Base-by-base conservation (phyloP, 2,329 filamentous ascomycete species). In the Phaeosphaeria sp. region DNA sequence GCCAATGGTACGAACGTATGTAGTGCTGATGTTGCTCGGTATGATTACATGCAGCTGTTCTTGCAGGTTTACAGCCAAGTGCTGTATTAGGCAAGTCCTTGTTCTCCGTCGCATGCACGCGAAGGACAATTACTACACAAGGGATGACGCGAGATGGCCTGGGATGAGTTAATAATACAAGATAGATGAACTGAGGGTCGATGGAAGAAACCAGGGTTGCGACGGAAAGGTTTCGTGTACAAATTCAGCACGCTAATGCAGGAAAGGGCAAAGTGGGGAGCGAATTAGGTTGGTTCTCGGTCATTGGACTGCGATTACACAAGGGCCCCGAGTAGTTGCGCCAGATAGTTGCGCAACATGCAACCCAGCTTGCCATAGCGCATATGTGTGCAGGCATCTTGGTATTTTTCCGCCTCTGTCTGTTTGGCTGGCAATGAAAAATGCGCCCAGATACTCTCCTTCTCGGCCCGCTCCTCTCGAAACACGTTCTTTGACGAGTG, bases 201-300 rank as follows among this genome's bases (percentile, higher is more conserved):
- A 44, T 44, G 42, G 17, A 25, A 46, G 44, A 46, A 46, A 46
- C 44, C 44, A 46, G 44, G 44, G 44, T 46, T 20, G 44, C 44
- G 22, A n/a, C 17, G 22, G 44, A 23, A 46, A 46, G 20, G 44
- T 17, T 25, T 46, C 20, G 44, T 21, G 7, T 30, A 36, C 46
- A 36, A 18, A 36, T 21, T 36, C 33, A 25, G 15, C 20, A 6
- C 13, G 18, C n/a, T 36, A 36, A 36, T 36, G 30, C 30, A 13
- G 9, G 30, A 36, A 36, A 15, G 30, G 30, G 30, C 30, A 36
- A 36, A 36, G 30, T 36, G 30, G 30, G 30, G 30, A 36, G 30
- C 30, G 30, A 36, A 36, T 36, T 11, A 36, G 30, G 30, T 36
- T 36, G 30, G 30, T 36, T 15, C 3, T 36, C 30, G 3, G 30